phyloP scores from a whole-genome alignment of 1,284 basidiomycete genomes.

The Phellopilus nigrolimitatus region DNA sequence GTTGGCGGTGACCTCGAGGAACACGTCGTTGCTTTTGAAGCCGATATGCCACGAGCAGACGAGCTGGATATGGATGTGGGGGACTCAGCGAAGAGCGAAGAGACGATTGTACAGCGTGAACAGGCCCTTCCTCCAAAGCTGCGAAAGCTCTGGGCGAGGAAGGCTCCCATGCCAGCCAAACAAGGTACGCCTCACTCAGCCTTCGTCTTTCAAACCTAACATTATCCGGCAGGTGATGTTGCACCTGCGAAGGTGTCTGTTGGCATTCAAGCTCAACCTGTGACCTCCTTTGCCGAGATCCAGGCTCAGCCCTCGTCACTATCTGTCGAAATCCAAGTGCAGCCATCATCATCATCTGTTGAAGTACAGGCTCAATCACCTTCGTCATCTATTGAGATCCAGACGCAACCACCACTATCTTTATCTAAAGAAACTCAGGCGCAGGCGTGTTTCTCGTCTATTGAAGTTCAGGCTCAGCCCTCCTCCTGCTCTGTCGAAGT shows the following conservation, averaged over 20 bases:
- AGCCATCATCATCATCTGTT: not conserved
- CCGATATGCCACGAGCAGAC: constrained; percentile 8
- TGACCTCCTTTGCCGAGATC: not conserved
- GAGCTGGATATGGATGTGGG: constrained; percentile 1
- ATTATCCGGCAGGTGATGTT: not conserved
- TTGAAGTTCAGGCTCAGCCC: not conserved
- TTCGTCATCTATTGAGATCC: not conserved
- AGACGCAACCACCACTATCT: too few species aligned
- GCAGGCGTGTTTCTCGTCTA: too few species aligned
- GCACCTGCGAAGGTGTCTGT: constrained; percentile 2
- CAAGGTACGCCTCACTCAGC: not conserved
- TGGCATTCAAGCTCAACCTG: constrained; percentile 3
- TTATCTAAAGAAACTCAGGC: too few species aligned
- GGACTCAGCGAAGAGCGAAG: constrained; percentile 4
- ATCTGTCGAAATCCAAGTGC: not conserved
- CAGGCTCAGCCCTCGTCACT: not conserved
- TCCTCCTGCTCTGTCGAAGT: not conserved
- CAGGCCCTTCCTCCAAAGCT: constrained; percentile 17
- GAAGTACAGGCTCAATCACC: not conserved
- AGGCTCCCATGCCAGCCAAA: not conserved
- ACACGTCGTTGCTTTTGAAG: constrained; percentile 13
- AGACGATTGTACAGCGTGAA: constrained; percentile 7
- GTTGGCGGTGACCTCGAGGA: constrained; percentile 15
- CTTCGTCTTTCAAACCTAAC: not conserved
- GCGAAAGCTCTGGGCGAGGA: constrained; percentile 15